Evolutionary conservation across 108 stramenopile genomes (phyloP).

Genomic region (Schizochytrium sp.): DNA sequence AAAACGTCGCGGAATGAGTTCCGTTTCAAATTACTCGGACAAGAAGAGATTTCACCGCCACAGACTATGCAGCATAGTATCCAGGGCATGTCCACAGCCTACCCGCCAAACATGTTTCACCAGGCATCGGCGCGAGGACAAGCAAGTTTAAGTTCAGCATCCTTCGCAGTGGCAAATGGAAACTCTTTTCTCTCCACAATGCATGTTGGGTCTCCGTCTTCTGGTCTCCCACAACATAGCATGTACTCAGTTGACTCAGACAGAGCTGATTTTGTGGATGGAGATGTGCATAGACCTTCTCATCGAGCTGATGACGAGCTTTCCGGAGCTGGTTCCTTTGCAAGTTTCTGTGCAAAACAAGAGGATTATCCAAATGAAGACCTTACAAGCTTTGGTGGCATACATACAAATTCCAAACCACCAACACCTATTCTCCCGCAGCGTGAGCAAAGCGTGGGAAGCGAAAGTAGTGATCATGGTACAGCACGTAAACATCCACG

Average conservation of each 20-base stretch:
- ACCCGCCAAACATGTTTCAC: too few species aligned
- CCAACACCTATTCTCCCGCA: slow-evolving; percentile 19
- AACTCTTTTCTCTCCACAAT: too few species aligned
- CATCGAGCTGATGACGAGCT: too few species aligned
- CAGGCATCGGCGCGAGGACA: too few species aligned
- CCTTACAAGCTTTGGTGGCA: not conserved
- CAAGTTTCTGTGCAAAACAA: not conserved
- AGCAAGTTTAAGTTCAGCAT: too few species aligned
- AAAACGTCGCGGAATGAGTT: not conserved
- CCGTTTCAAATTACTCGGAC: not conserved
- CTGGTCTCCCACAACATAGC: too few species aligned
- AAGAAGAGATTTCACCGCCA: not conserved
- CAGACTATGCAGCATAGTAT: not conserved
- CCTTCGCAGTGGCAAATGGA: too few species aligned
- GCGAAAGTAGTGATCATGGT: not conserved
- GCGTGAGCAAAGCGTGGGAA: slow-evolving; percentile 9
- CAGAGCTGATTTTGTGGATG: too few species aligned
- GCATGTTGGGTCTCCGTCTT: too few species aligned
- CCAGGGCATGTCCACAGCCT: not conserved
- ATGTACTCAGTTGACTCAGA: too few species aligned
- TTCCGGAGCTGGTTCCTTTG: not conserved
- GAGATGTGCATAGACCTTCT: too few species aligned
- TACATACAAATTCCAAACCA: not conserved
- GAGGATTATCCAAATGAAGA: not conserved
- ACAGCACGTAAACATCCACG: not conserved